Evolutionary conservation across 116 monocot species (phyloP).

Genomic region (Iris pallida): DNA sequence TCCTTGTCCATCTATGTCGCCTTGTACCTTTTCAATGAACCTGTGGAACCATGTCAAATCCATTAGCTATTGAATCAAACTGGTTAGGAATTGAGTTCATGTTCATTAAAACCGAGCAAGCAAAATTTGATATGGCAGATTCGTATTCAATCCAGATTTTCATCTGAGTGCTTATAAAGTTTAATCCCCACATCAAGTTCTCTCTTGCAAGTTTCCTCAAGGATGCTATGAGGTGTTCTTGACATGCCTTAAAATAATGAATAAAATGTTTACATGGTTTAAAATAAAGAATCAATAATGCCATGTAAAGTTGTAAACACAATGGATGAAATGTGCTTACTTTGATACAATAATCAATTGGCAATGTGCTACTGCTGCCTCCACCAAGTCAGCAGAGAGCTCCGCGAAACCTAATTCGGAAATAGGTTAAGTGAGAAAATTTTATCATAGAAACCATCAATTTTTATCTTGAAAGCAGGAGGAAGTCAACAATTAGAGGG

Average conservation of each 20-base stretch:
- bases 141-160: not conserved
- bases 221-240: too few relatives aligned
- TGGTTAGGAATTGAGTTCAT: too few relatives aligned
- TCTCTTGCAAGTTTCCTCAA: too few relatives aligned
- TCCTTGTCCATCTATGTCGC: constrained; percentile 60
- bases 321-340: constrained; percentile 38
- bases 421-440: not conserved
- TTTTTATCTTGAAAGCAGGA: not conserved
- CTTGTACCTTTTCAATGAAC: constrained; percentile 73
- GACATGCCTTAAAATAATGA: too few relatives aligned
- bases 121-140: not conserved
- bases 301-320: too few relatives aligned
- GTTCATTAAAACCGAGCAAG: not conserved
- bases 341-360: constrained; percentile 89
- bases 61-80: not conserved
- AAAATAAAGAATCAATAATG: too few relatives aligned
- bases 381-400: constrained; percentile 75
- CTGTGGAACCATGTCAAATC: constrained; percentile 17
- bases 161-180: not conserved
- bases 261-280: too few relatives aligned
- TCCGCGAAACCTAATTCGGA: constrained; percentile 56
- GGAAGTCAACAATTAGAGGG: not conserved
- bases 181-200: not conserved
- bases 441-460: not conserved
- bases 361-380: constrained; percentile 84